Evolutionary conservation across 257 asterid species (phyloP).

Genomic region (Solanum gracilifrons): DNA sequence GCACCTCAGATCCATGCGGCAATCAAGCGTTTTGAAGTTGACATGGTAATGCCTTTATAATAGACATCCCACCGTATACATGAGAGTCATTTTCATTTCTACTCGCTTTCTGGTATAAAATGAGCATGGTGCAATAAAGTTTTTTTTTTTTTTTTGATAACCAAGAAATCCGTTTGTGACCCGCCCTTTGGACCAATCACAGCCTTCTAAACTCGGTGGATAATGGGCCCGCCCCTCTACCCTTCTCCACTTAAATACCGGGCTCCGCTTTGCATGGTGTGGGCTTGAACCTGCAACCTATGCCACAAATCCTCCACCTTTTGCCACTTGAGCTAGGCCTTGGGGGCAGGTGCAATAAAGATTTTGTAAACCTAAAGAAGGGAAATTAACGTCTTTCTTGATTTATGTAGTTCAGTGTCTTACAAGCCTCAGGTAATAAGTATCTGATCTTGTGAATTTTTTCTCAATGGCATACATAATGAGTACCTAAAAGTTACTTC

Average conservation of each 20-base stretch:
- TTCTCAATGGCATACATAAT: not conserved
- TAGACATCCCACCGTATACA: not conserved
- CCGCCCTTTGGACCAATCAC: no score
- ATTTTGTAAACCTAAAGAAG: not conserved
- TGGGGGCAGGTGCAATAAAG: not conserved
- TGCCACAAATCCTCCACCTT: no score
- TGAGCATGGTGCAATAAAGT: not conserved
- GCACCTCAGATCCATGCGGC: conserved; percentile 70
- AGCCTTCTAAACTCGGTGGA: no score
- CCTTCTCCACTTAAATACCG: no score
- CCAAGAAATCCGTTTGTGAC: no score
- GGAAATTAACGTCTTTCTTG: not conserved
- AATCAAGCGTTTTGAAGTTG: conserved; percentile 38
- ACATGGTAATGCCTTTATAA: conserved; percentile 29
- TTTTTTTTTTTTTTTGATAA: no score
- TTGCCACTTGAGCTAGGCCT: no score
- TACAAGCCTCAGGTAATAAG: not conserved
- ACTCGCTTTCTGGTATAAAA: not conserved
- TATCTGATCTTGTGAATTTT: not conserved
- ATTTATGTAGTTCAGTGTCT: not conserved
- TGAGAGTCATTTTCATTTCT: not conserved
- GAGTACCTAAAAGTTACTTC: not conserved
- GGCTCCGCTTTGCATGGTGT: no score
- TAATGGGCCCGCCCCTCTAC: no score
- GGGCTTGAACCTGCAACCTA: no score